Evolutionary conservation across 305 asterid species (phyloP).

Genomic region (Solanum aculeatissimum): DNA sequence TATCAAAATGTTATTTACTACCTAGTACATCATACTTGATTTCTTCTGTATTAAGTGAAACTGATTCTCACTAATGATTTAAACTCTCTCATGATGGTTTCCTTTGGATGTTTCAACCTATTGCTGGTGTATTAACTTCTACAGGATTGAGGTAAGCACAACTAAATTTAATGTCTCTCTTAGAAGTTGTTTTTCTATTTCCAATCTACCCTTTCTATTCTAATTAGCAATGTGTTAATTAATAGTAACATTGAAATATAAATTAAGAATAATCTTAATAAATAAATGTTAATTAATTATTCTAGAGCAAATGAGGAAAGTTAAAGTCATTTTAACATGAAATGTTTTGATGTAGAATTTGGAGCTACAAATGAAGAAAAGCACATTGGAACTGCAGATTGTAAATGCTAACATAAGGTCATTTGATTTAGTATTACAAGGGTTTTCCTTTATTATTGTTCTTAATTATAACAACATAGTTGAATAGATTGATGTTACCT

Average conservation of each 20-base stretch:
- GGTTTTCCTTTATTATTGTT: neutral
- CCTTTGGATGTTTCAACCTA: neutral
- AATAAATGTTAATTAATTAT: neutral
- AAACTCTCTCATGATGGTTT: neutral
- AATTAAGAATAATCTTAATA: neutral
- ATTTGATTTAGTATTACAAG: neutral
- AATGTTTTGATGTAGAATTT: constrained; percentile 25
- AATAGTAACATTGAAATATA: neutral
- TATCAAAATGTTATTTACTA: neutral
- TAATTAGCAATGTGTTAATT: neutral
- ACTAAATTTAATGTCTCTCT: neutral
- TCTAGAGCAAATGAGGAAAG: neutral
- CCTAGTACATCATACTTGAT: neutral
- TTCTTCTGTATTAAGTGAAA: neutral
- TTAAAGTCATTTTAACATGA: neutral
- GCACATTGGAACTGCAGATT: constrained; percentile 27
- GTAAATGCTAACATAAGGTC: constrained; percentile 42
- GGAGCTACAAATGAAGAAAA: constrained; percentile 41
- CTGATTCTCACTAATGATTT: neutral
- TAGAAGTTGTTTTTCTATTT: neutral
- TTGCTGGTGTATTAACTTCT: neutral
- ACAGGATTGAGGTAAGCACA: constrained; percentile 40
- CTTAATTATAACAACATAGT: neutral
- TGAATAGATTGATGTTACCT: neutral
- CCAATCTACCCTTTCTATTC: neutral